These are phyloP conservation scores for Populus nigra DNA, from an alignment of 345 rosid species.

Conservation along the genomic window DNA sequence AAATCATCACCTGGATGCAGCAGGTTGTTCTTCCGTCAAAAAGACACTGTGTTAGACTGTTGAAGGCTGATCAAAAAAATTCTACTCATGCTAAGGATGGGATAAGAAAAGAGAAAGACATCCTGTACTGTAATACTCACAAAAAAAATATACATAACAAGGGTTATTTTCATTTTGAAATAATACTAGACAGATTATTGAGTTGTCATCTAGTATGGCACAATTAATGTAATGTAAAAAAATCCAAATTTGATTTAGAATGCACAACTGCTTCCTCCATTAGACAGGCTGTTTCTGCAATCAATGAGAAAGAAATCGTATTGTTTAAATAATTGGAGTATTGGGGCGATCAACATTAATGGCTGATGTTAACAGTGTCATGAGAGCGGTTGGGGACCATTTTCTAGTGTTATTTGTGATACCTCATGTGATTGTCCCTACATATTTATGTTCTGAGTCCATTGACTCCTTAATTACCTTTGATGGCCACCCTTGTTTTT, in stretches of 20 bases:
- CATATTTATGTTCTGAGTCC: background rate
- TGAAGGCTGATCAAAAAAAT: background rate
- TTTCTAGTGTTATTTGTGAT: background rate
- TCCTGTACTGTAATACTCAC: background rate
- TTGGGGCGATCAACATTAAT: background rate
- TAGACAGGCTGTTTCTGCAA: background rate
- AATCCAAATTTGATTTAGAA: background rate
- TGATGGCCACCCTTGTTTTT: background rate
- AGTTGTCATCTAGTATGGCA: background rate
- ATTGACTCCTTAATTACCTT: background rate
- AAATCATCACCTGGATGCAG: background rate
- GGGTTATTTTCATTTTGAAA: too few relatives aligned
- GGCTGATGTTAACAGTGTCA: constrained; percentile 1
- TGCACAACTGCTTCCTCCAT: background rate
- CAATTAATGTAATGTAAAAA: background rate
- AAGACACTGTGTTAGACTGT: background rate
- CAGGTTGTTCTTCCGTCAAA: background rate
- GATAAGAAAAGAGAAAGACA: background rate
- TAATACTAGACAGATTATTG: background rate
- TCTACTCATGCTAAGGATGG: background rate
- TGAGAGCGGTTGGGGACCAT: background rate
- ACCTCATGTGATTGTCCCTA: background rate
- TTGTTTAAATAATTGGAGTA: background rate
- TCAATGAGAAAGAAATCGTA: background rate
- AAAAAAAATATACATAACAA: too few relatives aligned